phyloP scores from a whole-genome alignment of 2,329 filamentous ascomycete genomes.

The Ambrosiella cleistominuta region DNA sequence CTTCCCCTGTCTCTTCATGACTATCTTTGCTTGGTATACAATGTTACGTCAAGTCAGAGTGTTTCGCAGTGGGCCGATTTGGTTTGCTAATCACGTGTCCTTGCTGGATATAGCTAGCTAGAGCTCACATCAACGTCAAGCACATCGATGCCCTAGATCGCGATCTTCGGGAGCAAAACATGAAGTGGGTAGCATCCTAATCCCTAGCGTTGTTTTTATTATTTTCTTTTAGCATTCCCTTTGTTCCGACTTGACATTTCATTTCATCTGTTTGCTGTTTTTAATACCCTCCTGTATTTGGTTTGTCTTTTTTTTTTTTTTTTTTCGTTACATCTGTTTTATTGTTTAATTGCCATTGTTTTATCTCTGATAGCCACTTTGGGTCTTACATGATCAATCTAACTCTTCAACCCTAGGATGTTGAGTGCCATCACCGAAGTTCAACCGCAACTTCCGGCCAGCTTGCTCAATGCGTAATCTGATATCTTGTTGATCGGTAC shows the following conservation, averaged over 20 bases:
- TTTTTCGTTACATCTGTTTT: neutral
- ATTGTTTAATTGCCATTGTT: slow-evolving; percentile 14
- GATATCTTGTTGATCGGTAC: neutral
- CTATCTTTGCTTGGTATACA: slow-evolving; percentile 7
- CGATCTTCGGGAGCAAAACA: slow-evolving; percentile 38
- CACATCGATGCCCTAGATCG: slow-evolving; percentile 36
- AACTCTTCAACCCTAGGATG: slow-evolving; percentile 14
- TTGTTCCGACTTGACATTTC: slow-evolving; percentile 9
- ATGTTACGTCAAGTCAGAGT: neutral
- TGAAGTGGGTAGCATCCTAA: slow-evolving; percentile 21
- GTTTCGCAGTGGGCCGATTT: neutral
- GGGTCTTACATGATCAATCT: slow-evolving; percentile 14
- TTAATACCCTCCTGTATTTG: neutral
- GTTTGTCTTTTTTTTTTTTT: neutral
- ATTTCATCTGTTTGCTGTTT: slow-evolving; percentile 17
- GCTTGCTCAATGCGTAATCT: slow-evolving; percentile 3
- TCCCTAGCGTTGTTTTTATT: neutral
- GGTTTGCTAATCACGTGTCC: neutral
- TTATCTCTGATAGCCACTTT: neutral
- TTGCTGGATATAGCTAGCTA: slow-evolving; percentile 14
- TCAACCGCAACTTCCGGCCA: slow-evolving; percentile 9
- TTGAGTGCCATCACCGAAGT: slow-evolving; percentile 10
- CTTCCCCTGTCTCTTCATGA: slow-evolving; percentile 26
- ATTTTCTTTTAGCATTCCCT: slow-evolving; percentile 7
- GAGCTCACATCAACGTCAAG: slow-evolving; percentile 25